Evolutionary conservation across 2,329 filamentous ascomycete genomes (phyloP), one percentile per base, ranked within the genome.

Genomic region (Aspergillus ustus): DNA sequence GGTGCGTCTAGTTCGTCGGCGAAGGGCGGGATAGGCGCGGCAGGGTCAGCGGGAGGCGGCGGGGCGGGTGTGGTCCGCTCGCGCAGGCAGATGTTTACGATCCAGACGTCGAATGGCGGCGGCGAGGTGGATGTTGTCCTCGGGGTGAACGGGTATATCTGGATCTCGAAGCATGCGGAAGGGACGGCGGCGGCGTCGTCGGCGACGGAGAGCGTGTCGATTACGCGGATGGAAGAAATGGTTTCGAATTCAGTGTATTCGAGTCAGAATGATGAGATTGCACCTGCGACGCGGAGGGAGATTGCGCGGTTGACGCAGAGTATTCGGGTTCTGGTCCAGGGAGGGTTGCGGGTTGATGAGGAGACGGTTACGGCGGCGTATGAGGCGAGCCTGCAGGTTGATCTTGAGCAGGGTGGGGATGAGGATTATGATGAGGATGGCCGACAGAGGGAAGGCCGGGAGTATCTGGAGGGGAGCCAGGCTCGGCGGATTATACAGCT

Each of bases 121-220:
- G 78, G 78, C 65, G 86, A 88, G 52, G 86, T 99, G 29, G 92
- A 97, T 73, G 87, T 98, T 7, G 85, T 97, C 56, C 83, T 99
- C 1, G 95, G 95, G 2, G 95, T 99, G 44, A 99, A 99, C 72
- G 95, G 95, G 1, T 98, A 96, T 75, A 93, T 98, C 61, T 99
- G 92, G 91, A 93, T 98, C 72, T 89, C 89, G 77, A 93, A 92
- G 80, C 92, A 96, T 70, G 81, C 90, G 7, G 88, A 91, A 67
- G 85, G 78, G 53, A 71, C 67, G 57, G 74, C 70, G 15, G 76
- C 70, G 3, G 73, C 74, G 19, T 76, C 71, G 2, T 77, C 84
- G 48, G 79, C 81, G n/a, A 75, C 73, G 8, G 81, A 80, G 58
- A 83, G 82, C 73, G 87, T 81, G 9, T 84, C 84, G 2, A 91